A percentile compares a stretch with the other conserved stretches of the same genome.
Conservation (phyloP, 2,329 filamentous ascomycete genomes). For the Xylariomycetidae sp. region DNA sequence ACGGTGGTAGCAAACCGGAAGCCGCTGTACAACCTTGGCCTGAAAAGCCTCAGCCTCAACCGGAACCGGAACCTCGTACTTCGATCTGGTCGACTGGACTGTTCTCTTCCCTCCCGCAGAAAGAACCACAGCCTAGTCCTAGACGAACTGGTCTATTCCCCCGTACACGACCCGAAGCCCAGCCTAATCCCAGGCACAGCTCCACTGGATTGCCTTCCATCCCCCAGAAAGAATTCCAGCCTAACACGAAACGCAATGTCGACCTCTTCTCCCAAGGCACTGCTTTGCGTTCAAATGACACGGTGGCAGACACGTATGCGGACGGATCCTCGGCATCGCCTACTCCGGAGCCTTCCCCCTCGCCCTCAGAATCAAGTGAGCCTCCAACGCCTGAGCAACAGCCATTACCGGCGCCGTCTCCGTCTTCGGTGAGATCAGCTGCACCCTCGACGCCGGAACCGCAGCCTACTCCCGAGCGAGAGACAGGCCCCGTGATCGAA, state of each 20-base stretch:
- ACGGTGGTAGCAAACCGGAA: constrained; percentile 7
- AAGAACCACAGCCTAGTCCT: too few species aligned
- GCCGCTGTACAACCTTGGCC: constrained; percentile 8
- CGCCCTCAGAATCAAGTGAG: constrained; percentile 5
- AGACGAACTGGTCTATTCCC: too few species aligned
- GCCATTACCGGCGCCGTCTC: too few species aligned
- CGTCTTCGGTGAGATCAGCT: constrained; percentile 7
- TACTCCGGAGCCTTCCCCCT: constrained; percentile 4
- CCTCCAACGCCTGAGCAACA: constrained; percentile 7
- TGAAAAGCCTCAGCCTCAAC: constrained; percentile 9
- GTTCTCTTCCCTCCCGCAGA: too few species aligned
- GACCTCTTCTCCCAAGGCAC: constrained; percentile 32
- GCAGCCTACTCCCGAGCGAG: constrained; percentile 17
- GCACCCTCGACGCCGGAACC: constrained; percentile 16
- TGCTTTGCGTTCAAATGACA: constrained; percentile 16
- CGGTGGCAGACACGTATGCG: constrained; percentile 22
- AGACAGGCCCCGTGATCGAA: constrained; percentile 30
- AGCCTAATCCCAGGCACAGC: too few species aligned
- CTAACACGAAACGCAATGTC: constrained; percentile 24
- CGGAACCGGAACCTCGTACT: constrained; percentile 21
- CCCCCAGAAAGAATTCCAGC: constrained; percentile 28
- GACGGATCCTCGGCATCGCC: constrained; percentile 10
- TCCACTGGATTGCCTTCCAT: too few species aligned
- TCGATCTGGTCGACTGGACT: constrained; percentile 23
- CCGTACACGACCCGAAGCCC: too few species aligned